Evolutionary conservation across 1,284 basidiomycete genomes (phyloP).

Genomic region (Coniophora puteana): DNA sequence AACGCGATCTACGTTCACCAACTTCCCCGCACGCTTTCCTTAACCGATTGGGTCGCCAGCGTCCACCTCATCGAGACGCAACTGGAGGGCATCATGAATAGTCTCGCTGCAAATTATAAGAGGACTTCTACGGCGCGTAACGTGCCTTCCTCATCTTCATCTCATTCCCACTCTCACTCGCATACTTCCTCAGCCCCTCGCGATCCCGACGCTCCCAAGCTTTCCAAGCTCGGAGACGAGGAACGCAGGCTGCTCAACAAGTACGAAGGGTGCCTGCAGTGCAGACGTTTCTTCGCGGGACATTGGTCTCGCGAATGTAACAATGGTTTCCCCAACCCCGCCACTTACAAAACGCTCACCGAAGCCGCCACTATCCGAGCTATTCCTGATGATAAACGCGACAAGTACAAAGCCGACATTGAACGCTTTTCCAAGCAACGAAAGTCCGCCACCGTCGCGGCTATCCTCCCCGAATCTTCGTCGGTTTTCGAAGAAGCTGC

Average conservation of each 20-base stretch:
- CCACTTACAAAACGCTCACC: slow-evolving; percentile 1
- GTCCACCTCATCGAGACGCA: slow-evolving; percentile 4
- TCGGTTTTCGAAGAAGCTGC: not conserved
- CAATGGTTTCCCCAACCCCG: slow-evolving; percentile 9
- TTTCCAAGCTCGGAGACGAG: not conserved
- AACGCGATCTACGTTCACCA: not conserved
- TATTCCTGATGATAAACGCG: not conserved
- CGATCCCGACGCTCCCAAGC: not conserved
- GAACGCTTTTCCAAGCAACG: not conserved
- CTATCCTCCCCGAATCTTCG: slow-evolving; percentile 7
- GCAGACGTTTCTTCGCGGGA: slow-evolving; percentile 4
- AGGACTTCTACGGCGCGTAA: not conserved
- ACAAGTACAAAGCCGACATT: not conserved
- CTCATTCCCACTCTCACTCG: not conserved
- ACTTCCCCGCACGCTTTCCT: too few relatives aligned
- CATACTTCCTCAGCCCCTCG: not conserved
- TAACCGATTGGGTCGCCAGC: slow-evolving; percentile 6
- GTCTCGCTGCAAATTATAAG: not conserved
- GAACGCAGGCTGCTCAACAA: slow-evolving; percentile 5
- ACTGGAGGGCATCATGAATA: not conserved
- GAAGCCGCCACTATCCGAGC: not conserved
- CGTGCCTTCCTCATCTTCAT: not conserved
- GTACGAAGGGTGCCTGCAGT: slow-evolving; percentile 16
- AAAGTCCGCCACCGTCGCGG: not conserved
- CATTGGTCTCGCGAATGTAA: slow-evolving; percentile 9